Conservation (phyloP, 345 rosid species). For the Lenwebbia sp. region DNA sequence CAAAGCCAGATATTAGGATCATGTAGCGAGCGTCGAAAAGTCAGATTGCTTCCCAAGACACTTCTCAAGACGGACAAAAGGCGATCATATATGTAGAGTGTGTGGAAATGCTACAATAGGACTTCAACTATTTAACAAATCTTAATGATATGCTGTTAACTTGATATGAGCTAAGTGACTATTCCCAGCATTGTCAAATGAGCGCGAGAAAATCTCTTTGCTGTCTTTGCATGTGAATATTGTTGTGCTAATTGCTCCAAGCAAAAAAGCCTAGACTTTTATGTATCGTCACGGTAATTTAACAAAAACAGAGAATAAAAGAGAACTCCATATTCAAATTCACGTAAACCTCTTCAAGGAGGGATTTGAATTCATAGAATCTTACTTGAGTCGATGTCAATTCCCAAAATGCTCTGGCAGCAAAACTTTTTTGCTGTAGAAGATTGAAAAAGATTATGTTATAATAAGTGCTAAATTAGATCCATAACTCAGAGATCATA, state of each 20-base stretch:
- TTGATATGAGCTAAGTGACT: background rate
- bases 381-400: slow-evolving; percentile 91
- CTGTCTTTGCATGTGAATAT: background rate
- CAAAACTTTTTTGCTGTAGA: slow-evolving; percentile 60
- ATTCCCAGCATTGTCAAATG: background rate
- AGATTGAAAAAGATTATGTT: slow-evolving; percentile 1
- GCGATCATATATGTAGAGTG: background rate
- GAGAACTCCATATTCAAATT: background rate
- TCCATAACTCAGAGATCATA: background rate
- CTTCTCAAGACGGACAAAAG: background rate
- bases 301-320: background rate
- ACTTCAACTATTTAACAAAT: background rate
- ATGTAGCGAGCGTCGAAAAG: background rate
- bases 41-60: background rate
- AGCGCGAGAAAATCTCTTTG: background rate
- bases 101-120: background rate
- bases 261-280: background rate
- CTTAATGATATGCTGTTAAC: background rate
- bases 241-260: background rate
- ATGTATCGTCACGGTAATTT: background rate
- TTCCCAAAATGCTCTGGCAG: slow-evolving; percentile 75
- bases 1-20: background rate
- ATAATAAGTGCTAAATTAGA: background rate
- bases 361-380: background rate
- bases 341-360: background rate